Evolutionary conservation across 225 moss, liverwort and hornwort species (phyloP).

Genomic region (Thuidium tamariscinum): DNA sequence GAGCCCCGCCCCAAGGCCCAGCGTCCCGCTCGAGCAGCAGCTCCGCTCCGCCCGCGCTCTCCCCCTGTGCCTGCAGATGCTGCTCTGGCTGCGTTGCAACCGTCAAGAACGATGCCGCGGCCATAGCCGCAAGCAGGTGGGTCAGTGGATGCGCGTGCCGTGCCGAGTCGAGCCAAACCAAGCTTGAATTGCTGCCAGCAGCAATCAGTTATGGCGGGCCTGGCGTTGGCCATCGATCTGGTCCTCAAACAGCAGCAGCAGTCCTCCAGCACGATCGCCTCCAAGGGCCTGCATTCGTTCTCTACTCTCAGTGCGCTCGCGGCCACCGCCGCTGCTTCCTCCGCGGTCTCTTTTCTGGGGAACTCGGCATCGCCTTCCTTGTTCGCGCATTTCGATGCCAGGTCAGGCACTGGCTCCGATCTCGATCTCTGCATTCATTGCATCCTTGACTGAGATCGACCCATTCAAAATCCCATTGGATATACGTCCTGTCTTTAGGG

Average conservation of each 20-base stretch:
- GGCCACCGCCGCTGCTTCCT: conserved; percentile 65
- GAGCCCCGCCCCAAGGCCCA: not conserved
- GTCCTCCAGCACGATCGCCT: not conserved
- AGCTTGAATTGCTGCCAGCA: not conserved
- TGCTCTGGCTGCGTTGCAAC: not conserved
- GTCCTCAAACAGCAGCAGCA: conserved; percentile 14
- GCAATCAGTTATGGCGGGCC: conserved; percentile 50
- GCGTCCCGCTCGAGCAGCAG: not conserved
- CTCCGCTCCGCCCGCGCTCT: not conserved
- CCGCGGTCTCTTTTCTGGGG: conserved; percentile 57
- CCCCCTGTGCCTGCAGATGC: not conserved
- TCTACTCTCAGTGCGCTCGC: conserved; percentile 66
- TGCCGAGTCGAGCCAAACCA: not conserved
- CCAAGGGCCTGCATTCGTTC: conserved; percentile 74
- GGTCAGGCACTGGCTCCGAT: not conserved
- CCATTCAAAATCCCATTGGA: not conserved
- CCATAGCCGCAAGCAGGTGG: not conserved
- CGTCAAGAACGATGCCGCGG: not conserved
- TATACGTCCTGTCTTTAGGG: not conserved
- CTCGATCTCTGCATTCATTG: not conserved
- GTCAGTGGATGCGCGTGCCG: not conserved
- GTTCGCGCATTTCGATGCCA: conserved; percentile 30
- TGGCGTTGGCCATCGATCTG: conserved; percentile 83
- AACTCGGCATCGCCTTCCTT: conserved; percentile 19
- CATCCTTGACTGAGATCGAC: not conserved